Conservation (phyloP, 305 asterid genomes). For the Fraxinus ornus region DNA sequence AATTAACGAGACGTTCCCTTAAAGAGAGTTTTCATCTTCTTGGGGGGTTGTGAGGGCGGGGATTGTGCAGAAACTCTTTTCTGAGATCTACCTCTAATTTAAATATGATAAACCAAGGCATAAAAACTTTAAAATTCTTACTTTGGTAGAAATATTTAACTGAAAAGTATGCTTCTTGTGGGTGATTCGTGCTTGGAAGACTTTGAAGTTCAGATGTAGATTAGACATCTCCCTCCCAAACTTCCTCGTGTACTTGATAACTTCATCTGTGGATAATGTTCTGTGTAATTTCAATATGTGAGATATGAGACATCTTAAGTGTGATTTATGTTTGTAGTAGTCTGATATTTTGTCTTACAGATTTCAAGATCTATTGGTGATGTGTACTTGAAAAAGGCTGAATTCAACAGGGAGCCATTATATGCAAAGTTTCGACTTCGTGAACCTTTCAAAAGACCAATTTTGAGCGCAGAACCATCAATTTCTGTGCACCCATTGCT, state of each 20-base stretch:
- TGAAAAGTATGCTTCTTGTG: neutral
- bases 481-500: slow-evolving; percentile 66
- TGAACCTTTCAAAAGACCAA: slow-evolving; percentile 74
- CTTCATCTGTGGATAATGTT: neutral
- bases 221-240: neutral
- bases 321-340: slow-evolving; percentile 2
- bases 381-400: slow-evolving; percentile 76
- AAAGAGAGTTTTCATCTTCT: neutral
- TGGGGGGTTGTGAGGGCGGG: neutral
- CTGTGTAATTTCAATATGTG: neutral
- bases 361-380: slow-evolving; percentile 89
- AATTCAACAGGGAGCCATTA: slow-evolving; percentile 79
- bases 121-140: neutral
- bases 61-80: neutral
- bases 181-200: neutral
- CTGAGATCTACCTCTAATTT: neutral
- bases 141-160: neutral
- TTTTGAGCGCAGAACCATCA: slow-evolving; percentile 82
- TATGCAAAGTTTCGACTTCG: slow-evolving; percentile 78
- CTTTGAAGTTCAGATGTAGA: neutral
- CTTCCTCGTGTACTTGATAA: neutral
- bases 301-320: neutral
- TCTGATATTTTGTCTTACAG: slow-evolving; percentile 41
- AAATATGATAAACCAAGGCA: neutral
- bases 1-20: neutral